Base-by-base conservation (phyloP, 108 stramenopile genomes). In the Nitzschia inconspicua region DNA sequence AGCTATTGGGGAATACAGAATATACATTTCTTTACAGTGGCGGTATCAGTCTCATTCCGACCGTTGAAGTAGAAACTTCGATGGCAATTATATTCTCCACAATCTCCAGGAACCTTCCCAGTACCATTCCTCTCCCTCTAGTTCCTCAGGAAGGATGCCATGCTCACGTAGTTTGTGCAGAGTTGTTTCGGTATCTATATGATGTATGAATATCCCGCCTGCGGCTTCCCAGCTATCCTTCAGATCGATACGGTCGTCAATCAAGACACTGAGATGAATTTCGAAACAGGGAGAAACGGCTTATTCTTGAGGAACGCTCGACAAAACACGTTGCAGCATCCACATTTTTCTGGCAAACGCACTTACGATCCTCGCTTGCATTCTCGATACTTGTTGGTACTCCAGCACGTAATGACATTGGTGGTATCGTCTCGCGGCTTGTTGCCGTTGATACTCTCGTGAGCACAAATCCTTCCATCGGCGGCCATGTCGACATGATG, bases 151-250 rank as follows among this genome's bases (percentile, higher is more conserved):
- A 27, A 73, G 58, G 6, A 73, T 60, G n/a, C 72, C 72, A 35
- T 51, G 65, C 3, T 40, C 46, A 10, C 60, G 42, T 1, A 73
- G 46, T 49, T 66, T 24, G 24, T 44, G 35, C 9, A 73, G 40
- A n/a, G 72, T 73, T 2, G 59, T 54, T 47, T 53, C 59, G 37
- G 72, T 58, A 46, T 61, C 44, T 4, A 56, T 53, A 29, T 78
- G 77, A 65, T 91, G 90, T 13, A 91, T 67, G 63, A 91, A 91
- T n/a, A 84, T 76, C 13, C 90, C 90, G 4, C 90, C 90, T 10
- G 71, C 69, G 8, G 41, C 66, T 58, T 74, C 80, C 90, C 90
- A 91, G 8, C 54, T 65, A 10, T 67, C 61, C 31, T 57, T 62
- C 13, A 83, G 44, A 25, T 60, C 61, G 19, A 70, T 36, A 8